Conservation (phyloP, 2,329 filamentous ascomycete genomes). For the Dryadomyces sulphureus region DNA sequence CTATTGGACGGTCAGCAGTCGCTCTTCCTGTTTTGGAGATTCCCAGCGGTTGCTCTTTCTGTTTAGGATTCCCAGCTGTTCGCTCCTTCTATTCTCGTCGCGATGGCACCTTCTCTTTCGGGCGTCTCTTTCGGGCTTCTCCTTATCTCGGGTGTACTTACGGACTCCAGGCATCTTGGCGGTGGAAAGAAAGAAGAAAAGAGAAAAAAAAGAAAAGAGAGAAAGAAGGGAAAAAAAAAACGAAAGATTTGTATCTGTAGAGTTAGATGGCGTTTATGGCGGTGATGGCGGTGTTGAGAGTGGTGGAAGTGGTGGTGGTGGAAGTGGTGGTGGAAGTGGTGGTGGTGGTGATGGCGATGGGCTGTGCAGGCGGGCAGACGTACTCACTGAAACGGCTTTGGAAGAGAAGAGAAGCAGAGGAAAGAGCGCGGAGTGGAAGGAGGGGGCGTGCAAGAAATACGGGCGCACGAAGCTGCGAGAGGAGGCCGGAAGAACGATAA, state of each 20-base stretch:
- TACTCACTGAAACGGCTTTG: neutral
- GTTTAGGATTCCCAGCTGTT: no score
- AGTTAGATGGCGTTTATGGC: no score
- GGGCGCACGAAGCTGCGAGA: neutral
- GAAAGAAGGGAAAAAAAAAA: neutral
- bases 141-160: slow-evolving; percentile 21
- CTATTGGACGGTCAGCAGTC: slow-evolving; percentile 17
- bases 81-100: no score
- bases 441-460: slow-evolving; percentile 1
- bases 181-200: slow-evolving; percentile 4
- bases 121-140: no score
- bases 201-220: neutral
- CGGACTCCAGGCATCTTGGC: slow-evolving; percentile 37
- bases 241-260: no score
- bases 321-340: no score
- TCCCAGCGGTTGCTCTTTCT: no score
- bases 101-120: no score
- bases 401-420: neutral
- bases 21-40: no score
- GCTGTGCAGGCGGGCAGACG: neutral
- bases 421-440: neutral
- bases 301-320: no score
- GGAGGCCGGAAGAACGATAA: slow-evolving; percentile 9
- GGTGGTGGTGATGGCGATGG: no score
- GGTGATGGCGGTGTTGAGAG: no score